Evolutionary conservation across 2,329 filamentous ascomycete genomes (phyloP).

Genomic region (Trichoderma polysporum): DNA sequence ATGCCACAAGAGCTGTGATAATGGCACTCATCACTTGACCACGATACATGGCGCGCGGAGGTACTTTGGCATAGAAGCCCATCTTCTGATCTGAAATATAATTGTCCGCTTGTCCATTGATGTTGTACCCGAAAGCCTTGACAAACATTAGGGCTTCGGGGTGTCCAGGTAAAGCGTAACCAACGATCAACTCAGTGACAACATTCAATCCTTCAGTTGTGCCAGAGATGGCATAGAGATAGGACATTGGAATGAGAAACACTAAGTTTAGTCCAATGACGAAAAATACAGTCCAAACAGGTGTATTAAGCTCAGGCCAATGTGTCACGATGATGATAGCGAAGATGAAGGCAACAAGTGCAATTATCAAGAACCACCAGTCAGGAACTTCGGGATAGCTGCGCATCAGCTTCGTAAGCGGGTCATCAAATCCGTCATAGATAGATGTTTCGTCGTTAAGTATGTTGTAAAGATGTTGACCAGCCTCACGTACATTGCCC

Average conservation of each 20-base stretch:
- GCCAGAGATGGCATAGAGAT: conserved; percentile 43
- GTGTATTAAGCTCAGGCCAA: conserved; percentile 31
- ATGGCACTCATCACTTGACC: conserved; percentile 46
- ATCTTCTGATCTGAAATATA: conserved; percentile 39
- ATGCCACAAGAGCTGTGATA: conserved; percentile 40
- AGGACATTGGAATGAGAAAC: conserved; percentile 41
- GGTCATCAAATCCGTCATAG: conserved; percentile 44
- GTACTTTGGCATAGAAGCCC: conserved; percentile 36
- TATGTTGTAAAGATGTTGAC: conserved; percentile 30
- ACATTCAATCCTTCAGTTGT: conserved; percentile 49
- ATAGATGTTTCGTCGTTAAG: conserved; percentile 38
- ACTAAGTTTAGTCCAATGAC: conserved; percentile 39
- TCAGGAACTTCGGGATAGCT: conserved; percentile 47
- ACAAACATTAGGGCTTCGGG: conserved; percentile 47
- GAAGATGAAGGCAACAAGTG: conserved; percentile 32
- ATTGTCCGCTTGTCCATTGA: conserved; percentile 44
- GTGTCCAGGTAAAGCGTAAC: conserved; percentile 31
- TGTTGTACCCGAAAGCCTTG: conserved; percentile 47
- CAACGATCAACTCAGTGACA: conserved; percentile 41
- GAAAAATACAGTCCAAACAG: conserved; percentile 31
- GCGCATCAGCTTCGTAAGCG: conserved; percentile 35
- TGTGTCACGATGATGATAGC: conserved; percentile 34
- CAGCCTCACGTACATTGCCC: conserved; percentile 36
- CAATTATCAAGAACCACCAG: conserved; percentile 42
- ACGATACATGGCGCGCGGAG: conserved; percentile 36